These are phyloP conservation scores for Knufia petricola DNA, from an alignment of 2,329 filamentous ascomycete genomes.

Conservation along the genomic window DNA sequence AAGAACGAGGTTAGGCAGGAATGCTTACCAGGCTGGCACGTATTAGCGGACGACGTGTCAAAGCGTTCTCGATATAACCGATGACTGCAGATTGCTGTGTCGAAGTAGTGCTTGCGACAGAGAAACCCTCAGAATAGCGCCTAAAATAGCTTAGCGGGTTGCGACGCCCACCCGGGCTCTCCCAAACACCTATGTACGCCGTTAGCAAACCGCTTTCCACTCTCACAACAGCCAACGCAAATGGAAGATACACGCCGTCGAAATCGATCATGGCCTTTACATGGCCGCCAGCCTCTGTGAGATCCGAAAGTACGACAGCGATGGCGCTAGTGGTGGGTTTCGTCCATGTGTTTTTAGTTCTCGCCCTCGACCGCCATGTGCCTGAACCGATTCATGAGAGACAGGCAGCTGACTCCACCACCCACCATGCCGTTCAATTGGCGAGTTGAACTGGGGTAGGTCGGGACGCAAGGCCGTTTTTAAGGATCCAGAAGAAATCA, in stretches of 20 bases:
- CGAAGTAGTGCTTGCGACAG: slow-evolving; percentile 10
- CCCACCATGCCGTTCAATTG: not conserved
- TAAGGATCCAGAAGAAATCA: slow-evolving; percentile 2
- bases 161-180: not conserved
- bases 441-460: slow-evolving; percentile 4
- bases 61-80: slow-evolving; percentile 22
- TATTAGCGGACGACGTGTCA: slow-evolving; percentile 22
- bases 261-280: not conserved
- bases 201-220: slow-evolving; percentile 1
- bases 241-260: not conserved
- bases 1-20: slow-evolving; percentile 13
- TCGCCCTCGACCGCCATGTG: slow-evolving; percentile 7
- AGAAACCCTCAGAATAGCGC: not conserved
- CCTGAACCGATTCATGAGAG: slow-evolving; percentile 5
- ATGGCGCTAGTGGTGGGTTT: slow-evolving; percentile 12
- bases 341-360: slow-evolving; percentile 1
- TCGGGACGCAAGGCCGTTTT: slow-evolving; percentile 7
- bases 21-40: slow-evolving; percentile 21
- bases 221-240: not conserved
- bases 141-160: slow-evolving; percentile 20
- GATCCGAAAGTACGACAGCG: slow-evolving; percentile 7
- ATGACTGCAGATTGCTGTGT: slow-evolving; percentile 11
- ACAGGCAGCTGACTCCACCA: slow-evolving; percentile 9
- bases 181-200: not conserved
- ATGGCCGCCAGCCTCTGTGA: not conserved